Conservation (phyloP, 257 asterid genomes). For the Nemophila menziesii region DNA sequence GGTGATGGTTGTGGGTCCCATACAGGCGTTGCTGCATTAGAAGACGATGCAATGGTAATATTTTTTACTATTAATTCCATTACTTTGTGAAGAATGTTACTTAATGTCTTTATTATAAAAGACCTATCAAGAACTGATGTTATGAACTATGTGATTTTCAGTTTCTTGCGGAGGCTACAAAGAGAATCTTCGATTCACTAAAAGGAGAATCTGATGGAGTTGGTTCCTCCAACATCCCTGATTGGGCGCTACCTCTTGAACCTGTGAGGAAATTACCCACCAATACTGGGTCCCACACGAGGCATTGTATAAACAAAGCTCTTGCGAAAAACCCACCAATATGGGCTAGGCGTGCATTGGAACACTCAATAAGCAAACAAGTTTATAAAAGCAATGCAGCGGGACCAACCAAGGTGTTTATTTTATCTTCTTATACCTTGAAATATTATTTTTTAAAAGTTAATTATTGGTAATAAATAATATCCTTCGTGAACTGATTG, state of each 20-base stretch:
- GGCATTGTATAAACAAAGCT: constrained; percentile 75
- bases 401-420: constrained; percentile 90
- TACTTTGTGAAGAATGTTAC: background rate
- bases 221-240: constrained; percentile 49
- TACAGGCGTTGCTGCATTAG: constrained; percentile 74
- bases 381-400: constrained; percentile 98
- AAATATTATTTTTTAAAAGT: background rate
- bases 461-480: constrained; percentile 1
- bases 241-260: constrained; percentile 84
- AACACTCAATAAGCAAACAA: constrained; percentile 85
- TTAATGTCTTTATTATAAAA: background rate
- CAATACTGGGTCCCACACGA: constrained; percentile 89
- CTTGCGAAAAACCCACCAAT: constrained; percentile 69
- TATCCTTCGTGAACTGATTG: constrained; percentile 15
- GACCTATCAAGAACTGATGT: background rate
- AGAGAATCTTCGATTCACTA: constrained; percentile 58
- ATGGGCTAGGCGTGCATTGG: constrained; percentile 69
- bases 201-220: constrained; percentile 39
- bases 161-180: constrained; percentile 84
- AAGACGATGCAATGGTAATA: constrained; percentile 87
- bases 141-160: constrained; percentile 32
- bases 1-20: constrained; percentile 97
- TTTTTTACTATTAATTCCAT: background rate
- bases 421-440: background rate
- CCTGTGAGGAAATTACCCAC: constrained; percentile 97